These are phyloP conservation scores for Elsinoe batatas DNA, from an alignment of 2,329 filamentous ascomycete genomes.

Conservation along the genomic window DNA sequence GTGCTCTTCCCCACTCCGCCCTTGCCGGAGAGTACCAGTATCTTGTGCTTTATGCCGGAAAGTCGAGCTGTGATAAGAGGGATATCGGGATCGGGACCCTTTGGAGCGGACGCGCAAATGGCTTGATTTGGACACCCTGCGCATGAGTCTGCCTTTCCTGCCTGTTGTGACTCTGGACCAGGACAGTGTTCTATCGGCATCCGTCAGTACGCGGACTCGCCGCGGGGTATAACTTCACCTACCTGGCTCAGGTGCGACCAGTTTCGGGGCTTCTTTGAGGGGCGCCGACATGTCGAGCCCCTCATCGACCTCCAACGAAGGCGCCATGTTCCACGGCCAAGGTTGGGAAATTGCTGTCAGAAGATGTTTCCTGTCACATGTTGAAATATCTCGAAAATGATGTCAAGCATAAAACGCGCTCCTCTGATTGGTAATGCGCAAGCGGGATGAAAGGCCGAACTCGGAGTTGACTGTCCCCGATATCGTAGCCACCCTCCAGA, in stretches of 20 bases:
- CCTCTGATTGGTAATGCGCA: constrained; percentile 13
- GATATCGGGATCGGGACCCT: constrained; percentile 91
- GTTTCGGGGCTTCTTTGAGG: constrained; percentile 66
- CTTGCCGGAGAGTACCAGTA: constrained; percentile 87
- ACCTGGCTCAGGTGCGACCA: constrained; percentile 85
- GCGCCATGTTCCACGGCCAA: constrained; percentile 51
- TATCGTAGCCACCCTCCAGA: not conserved
- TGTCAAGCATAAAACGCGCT: constrained; percentile 1
- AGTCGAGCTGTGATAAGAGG: constrained; percentile 78
- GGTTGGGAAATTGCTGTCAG: too few relatives aligned
- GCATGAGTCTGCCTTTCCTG: constrained; percentile 66
- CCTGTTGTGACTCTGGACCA: constrained; percentile 68
- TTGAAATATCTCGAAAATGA: constrained; percentile 8
- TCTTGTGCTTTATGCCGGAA: constrained; percentile 75
- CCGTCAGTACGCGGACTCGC: not conserved
- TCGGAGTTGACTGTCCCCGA: not conserved
- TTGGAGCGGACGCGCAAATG: constrained; percentile 88
- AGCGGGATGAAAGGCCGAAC: not conserved
- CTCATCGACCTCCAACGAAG: constrained; percentile 62
- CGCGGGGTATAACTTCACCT: constrained; percentile 17
- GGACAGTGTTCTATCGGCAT: constrained; percentile 70
- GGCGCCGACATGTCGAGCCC: constrained; percentile 66
- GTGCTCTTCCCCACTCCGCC: constrained; percentile 96
- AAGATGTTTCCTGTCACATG: not conserved
- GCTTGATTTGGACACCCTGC: constrained; percentile 90